Base-by-base conservation (phyloP, 202 grass and related monocot genomes). In the Brachypodium distachyon region DNA sequence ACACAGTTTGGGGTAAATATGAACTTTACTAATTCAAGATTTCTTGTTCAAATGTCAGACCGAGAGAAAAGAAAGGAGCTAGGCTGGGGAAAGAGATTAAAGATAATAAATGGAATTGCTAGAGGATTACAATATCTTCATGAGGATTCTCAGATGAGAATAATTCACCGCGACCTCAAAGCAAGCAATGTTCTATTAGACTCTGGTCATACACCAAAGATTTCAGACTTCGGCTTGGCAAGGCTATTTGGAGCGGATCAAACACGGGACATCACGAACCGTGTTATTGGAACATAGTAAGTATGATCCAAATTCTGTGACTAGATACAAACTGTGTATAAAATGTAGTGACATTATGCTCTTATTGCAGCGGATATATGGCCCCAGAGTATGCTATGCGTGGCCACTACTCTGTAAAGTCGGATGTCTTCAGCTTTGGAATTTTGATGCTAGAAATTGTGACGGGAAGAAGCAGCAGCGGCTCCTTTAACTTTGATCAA, bases 131-230 rank as follows among this genome's bases (percentile, higher is more conserved):
- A 62, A 10, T 97, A 97, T 74, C 85, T 93, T 19, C 93, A 90
- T 21, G 83, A 97, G 70, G 90, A 97, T 70, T 97, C 90, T 44
- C 86, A 83, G 4, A 19, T 88, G 17, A 86, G 36, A 47, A 90
- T 97, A 54, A 67, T 96, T 25, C 93, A 96, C 33, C 69, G 87
- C 21, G 93, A 97, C 80, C 57, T 97, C 2, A 97, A 91, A 87
- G 87, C 80, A 3, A 89, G 87, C 73, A 91, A 93, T 26, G 43
- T 97, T 42, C 77, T 97, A 13, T 22, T 93, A 59, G 83, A 87
- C 79, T 51, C 51, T 21, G 70, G 87, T 56, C 88, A 90, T 75
- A 87, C 33, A 58, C 87, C 87, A 2, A 97, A 97, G 74, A 88
- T 96, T 52, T 86, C 90, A 12, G 89, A 96, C 11, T 96, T 96